A percentile compares a stretch with the other conserved stretches of the same genome.
These are phyloP conservation scores for Purpureocillium takamizusanense DNA, from an alignment of 2,329 filamentous ascomycete species.

Conservation along the genomic window DNA sequence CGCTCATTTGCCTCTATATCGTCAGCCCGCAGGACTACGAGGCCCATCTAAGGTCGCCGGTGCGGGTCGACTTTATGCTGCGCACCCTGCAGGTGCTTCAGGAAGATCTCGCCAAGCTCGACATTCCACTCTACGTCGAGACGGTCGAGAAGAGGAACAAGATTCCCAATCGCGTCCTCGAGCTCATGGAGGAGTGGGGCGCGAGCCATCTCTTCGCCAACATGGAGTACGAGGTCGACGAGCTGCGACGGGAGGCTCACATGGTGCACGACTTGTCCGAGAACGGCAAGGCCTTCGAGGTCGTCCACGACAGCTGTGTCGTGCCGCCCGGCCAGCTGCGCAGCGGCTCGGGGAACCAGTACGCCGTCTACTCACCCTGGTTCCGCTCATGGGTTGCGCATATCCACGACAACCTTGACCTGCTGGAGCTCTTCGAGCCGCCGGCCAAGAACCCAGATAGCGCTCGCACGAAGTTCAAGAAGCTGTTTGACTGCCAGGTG, in stretches of 20 bases:
- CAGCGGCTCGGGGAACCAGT: slow-evolving; percentile 65
- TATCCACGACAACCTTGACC: slow-evolving; percentile 58
- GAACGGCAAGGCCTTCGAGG: slow-evolving; percentile 58
- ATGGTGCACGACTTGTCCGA: slow-evolving; percentile 53
- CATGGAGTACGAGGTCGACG: slow-evolving; percentile 87
- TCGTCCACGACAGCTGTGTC: slow-evolving; percentile 73
- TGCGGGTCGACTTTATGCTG: slow-evolving; percentile 73
- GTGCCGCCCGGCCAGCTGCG: slow-evolving; percentile 63
- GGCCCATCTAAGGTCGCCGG: slow-evolving; percentile 65
- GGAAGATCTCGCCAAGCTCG: slow-evolving; percentile 55
- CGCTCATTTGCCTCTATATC: slow-evolving; percentile 69
- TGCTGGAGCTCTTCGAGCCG: slow-evolving; percentile 52
- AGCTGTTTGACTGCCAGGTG: slow-evolving; percentile 51
- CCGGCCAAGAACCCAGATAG: slow-evolving; percentile 24
- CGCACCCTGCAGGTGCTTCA: slow-evolving; percentile 59
- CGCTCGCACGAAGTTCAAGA: slow-evolving; percentile 33
- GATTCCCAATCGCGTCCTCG: slow-evolving; percentile 52
- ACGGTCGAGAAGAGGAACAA: slow-evolving; percentile 57
- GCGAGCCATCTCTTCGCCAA: slow-evolving; percentile 72
- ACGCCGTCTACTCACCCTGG: slow-evolving; percentile 80
- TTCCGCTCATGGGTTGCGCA: slow-evolving; percentile 67
- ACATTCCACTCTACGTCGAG: slow-evolving; percentile 73
- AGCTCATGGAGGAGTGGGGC: slow-evolving; percentile 62
- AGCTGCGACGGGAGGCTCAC: slow-evolving; percentile 66
- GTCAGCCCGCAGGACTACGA: slow-evolving; percentile 77